phyloP scores from a whole-genome alignment of 805 yeast genomes.

The Saturnispora besseyi region DNA sequence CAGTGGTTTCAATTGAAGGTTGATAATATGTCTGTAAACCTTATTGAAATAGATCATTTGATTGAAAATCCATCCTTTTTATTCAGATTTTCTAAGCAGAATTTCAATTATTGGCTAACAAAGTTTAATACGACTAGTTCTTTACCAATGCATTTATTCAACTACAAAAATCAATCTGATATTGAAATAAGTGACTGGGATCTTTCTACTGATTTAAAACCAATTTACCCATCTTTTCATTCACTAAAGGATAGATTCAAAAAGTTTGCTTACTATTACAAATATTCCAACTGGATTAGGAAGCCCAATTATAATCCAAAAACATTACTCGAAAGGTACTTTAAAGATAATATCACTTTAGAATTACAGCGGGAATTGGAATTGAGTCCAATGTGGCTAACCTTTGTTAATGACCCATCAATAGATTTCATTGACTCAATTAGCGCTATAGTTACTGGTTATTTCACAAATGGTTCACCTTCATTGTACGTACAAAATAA shows the following conservation, averaged over 20 bases:
- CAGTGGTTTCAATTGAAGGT: not conserved
- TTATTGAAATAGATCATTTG: not conserved
- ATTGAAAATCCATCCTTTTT: not conserved
- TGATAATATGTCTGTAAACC: not conserved
- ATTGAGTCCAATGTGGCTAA: not conserved
- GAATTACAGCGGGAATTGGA: not conserved
- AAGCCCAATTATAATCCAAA: not conserved
- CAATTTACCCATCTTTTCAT: not conserved
- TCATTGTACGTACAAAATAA: not conserved
- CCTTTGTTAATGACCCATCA: not conserved
- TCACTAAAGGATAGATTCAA: not conserved
- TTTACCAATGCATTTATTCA: not conserved
- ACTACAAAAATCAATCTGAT: not conserved
- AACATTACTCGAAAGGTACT: not conserved
- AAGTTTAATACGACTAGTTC: not conserved
- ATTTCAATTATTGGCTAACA: not conserved
- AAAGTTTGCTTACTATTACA: not conserved
- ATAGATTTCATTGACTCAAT: not conserved
- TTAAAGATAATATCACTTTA: not conserved
- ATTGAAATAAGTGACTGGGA: not conserved
- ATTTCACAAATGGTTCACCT: not conserved
- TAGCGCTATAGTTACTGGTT: constrained; percentile 1
- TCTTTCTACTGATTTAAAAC: not conserved
- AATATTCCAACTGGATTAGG: constrained; percentile 1
- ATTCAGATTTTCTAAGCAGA: constrained; percentile 1